Conservation (phyloP, 257 asterid genomes). For the Solanum lignicaule region DNA sequence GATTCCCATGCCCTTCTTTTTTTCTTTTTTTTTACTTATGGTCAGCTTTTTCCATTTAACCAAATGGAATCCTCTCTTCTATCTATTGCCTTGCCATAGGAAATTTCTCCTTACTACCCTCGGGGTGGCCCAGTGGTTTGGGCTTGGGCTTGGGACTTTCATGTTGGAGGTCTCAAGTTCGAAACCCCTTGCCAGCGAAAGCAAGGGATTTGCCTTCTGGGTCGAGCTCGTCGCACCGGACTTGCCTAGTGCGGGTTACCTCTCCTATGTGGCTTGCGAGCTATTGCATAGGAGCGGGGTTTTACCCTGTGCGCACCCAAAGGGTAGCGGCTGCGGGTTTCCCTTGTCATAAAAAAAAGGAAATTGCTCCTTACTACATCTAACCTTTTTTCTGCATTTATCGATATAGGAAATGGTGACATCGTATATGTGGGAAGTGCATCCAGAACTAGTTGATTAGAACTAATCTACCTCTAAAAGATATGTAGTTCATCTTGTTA, state of each 20-base stretch:
- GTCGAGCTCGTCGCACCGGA: too few species aligned
- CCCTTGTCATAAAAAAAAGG: too few species aligned
- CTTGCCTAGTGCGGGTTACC: too few species aligned
- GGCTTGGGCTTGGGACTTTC: too few species aligned
- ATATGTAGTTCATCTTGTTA: background rate
- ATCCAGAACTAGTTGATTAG: background rate
- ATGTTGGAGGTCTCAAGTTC: too few species aligned
- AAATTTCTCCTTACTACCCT: background rate
- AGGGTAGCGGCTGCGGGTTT: too few species aligned
- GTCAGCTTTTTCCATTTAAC: background rate
- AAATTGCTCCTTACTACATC: background rate
- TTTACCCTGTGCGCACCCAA: too few species aligned
- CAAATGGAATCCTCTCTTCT: background rate
- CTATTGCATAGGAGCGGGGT: too few species aligned
- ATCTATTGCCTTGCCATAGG: background rate
- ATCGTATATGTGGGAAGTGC: background rate
- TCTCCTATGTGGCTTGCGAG: too few species aligned
- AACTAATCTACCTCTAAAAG: background rate
- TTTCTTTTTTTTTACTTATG: background rate
- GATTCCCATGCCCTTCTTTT: background rate
- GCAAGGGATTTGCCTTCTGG: too few species aligned
- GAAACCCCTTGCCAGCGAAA: too few species aligned
- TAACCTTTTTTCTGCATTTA: background rate
- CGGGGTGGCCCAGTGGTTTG: too few species aligned
- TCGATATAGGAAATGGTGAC: background rate